Conservation (phyloP, 208 protist species). For the Crithidia sp. region DNA sequence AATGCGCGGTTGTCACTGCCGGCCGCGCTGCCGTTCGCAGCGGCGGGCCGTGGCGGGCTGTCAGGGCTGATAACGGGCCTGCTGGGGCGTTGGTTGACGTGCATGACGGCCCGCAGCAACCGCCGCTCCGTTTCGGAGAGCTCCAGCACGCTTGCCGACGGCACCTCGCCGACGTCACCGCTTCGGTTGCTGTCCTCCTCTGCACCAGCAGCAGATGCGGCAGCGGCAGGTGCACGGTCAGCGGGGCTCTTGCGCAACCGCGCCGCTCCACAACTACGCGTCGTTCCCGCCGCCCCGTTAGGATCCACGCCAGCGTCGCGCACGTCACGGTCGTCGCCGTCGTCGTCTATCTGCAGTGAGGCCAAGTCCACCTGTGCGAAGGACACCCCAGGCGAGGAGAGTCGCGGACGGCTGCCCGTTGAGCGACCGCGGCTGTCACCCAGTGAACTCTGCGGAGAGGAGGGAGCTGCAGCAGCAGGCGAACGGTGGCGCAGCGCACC, state of each 20-base stretch:
- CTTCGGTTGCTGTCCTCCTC: neutral
- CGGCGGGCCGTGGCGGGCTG: neutral
- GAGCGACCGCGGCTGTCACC: neutral
- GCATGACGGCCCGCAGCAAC: conserved; percentile 34
- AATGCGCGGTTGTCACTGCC: neutral
- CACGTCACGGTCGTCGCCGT: neutral
- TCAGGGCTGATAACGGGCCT: neutral
- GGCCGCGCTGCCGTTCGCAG: neutral
- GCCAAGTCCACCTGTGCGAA: conserved; percentile 11
- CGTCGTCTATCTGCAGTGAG: conserved; percentile 5
- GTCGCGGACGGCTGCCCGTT: conserved; percentile 4
- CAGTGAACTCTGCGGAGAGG: neutral
- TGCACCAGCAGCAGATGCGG: no score
- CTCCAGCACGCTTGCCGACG: conserved; percentile 6
- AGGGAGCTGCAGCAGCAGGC: neutral
- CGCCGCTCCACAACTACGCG: no score
- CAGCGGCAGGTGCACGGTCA: no score
- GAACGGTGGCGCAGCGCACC: conserved; percentile 13
- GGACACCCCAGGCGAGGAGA: conserved; percentile 21
- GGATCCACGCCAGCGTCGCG: no score
- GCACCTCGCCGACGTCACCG: conserved; percentile 3
- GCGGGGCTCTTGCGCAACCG: no score
- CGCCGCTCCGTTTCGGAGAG: conserved; percentile 33
- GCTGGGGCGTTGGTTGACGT: conserved; percentile 1
- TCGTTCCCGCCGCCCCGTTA: no score